Percentiles rank a stretch among this genome's conserved stretches.
phyloP scores from a whole-genome alignment of 1,284 basidiomycete species.

The Boletus sp. region DNA sequence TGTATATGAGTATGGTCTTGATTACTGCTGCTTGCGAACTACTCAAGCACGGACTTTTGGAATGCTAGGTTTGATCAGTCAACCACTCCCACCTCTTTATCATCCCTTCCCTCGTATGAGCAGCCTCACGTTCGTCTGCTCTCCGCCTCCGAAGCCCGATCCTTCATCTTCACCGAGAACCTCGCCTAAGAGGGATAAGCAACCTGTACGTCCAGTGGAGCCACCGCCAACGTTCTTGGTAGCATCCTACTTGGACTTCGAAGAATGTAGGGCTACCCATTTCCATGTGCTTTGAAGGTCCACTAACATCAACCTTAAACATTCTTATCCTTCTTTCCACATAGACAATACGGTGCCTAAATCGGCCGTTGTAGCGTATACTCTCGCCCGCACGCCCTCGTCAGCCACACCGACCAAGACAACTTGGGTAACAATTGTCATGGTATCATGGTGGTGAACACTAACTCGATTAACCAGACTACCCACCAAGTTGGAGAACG shows the following conservation, averaged over 20 bases:
- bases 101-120: slow-evolving; percentile 38
- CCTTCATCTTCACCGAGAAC: slow-evolving; percentile 27
- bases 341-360: slow-evolving; percentile 48
- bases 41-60: slow-evolving; percentile 12
- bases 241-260: slow-evolving; percentile 53
- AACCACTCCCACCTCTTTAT: slow-evolving; percentile 43
- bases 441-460: slow-evolving; percentile 1
- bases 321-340: slow-evolving; percentile 7
- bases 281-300: background rate
- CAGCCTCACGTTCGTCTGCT: slow-evolving; percentile 45
- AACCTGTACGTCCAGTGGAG: slow-evolving; percentile 25
- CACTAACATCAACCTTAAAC: background rate
- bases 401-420: slow-evolving; percentile 20
- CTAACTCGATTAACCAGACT: slow-evolving; percentile 27
- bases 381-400: slow-evolving; percentile 30
- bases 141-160: slow-evolving; percentile 32
- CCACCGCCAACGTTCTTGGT: slow-evolving; percentile 44
- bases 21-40: background rate
- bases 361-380: slow-evolving; percentile 44
- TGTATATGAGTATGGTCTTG: slow-evolving; percentile 38
- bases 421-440: slow-evolving; percentile 30
- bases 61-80: slow-evolving; percentile 39
- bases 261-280: slow-evolving; percentile 47
- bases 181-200: slow-evolving; percentile 32
- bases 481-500: slow-evolving; percentile 38